Percentiles rank a stretch among this genome's conserved stretches.
phyloP scores from a whole-genome alignment of 352 stramenopile species.

The Salisapilia sapeloensis region DNA sequence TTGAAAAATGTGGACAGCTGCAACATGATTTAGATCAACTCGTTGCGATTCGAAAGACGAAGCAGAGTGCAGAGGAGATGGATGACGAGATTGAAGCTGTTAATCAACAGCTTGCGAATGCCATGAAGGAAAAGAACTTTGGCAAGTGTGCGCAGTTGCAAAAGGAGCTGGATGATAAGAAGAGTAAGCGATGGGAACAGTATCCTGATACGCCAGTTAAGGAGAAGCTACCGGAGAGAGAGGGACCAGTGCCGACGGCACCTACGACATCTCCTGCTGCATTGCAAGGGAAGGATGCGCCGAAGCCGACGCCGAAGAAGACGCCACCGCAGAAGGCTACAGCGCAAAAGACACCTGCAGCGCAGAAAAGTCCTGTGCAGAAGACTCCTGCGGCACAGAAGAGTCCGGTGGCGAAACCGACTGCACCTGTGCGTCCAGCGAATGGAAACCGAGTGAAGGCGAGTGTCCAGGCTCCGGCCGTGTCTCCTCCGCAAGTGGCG shows the following conservation, averaged over 20 bases:
- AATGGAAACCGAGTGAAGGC: background rate
- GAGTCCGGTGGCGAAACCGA: background rate
- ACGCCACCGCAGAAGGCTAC: no score
- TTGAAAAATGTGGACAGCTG: conserved; percentile 55
- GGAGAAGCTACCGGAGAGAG: no score
- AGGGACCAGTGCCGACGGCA: background rate
- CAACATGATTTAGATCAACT: conserved; percentile 53
- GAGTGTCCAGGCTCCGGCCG: background rate
- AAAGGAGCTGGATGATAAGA: conserved; percentile 64
- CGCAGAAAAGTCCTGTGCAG: no score
- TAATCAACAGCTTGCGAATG: conserved; percentile 36
- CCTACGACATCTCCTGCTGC: no score
- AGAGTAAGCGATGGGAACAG: conserved; percentile 31
- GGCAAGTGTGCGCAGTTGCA: conserved; percentile 77
- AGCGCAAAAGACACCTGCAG: background rate
- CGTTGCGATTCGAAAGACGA: conserved; percentile 63
- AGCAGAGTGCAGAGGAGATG: conserved; percentile 70
- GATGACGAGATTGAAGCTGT: conserved; percentile 58
- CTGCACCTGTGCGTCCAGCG: background rate
- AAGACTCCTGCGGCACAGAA: background rate
- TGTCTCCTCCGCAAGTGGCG: conserved; percentile 3
- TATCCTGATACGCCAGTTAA: no score
- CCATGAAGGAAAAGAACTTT: conserved; percentile 76
- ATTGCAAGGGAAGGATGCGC: no score
- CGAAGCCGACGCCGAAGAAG: no score